Percentiles rank a stretch among this genome's conserved stretches.
Evolutionary conservation across 805 yeast species (phyloP).

Genomic region (Candida namnaoensis): DNA sequence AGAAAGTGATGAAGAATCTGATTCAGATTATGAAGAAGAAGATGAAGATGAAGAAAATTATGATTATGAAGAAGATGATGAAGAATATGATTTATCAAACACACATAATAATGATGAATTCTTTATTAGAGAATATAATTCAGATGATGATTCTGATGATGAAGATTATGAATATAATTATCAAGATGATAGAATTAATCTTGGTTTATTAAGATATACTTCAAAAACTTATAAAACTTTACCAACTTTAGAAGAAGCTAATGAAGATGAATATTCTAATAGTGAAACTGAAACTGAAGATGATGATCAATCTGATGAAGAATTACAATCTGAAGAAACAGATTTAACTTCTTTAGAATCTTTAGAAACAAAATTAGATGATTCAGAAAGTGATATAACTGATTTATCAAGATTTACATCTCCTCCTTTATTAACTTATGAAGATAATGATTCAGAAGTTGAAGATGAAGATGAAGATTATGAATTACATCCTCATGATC

Average conservation of each 20-base stretch:
- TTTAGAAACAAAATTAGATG: neutral
- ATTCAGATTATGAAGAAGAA: slow-evolving; percentile 3
- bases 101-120: too few relatives aligned
- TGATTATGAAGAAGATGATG: neutral
- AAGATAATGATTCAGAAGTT: slow-evolving; percentile 3
- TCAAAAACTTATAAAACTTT: neutral
- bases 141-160: neutral
- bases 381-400: slow-evolving; percentile 12
- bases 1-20: slow-evolving; percentile 7
- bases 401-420: slow-evolving; percentile 6
- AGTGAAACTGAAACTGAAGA: slow-evolving; percentile 1
- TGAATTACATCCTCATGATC: neutral
- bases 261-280: neutral
- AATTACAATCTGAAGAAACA: neutral
- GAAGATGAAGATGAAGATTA: slow-evolving; percentile 5
- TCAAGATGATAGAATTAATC: neutral
- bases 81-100: too few relatives aligned
- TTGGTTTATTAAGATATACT: neutral
- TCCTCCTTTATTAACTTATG: slow-evolving; percentile 9
- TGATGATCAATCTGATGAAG: neutral
- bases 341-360: too few relatives aligned
- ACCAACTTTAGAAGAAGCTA: neutral
- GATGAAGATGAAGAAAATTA: slow-evolving; percentile 1
- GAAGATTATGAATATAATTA: slow-evolving; percentile 2
- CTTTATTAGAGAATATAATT: neutral